phyloP scores from a whole-genome alignment of 768 basidiomycete species.

The Cantharellus anzutake region DNA sequence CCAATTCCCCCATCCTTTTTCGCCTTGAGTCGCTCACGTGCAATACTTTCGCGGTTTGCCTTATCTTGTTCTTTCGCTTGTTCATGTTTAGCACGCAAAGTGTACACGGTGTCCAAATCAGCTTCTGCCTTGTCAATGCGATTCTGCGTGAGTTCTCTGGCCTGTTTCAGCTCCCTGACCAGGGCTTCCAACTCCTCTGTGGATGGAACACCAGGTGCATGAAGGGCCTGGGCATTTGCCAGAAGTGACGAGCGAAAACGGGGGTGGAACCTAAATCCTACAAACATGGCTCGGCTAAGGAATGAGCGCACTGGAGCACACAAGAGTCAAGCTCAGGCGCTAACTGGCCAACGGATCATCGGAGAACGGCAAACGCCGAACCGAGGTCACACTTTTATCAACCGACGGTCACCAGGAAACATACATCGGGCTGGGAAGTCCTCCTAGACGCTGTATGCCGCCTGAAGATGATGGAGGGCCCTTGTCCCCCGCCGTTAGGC shows the following conservation, averaged over 20 bases:
- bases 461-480: too few species aligned
- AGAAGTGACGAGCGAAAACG: conserved; percentile 38
- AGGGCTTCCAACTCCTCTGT: conserved; percentile 53
- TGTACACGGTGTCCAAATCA: conserved; percentile 46
- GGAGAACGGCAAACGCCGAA: neutral
- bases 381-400: neutral
- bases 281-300: neutral
- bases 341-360: neutral
- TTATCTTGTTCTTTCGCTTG: neutral
- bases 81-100: conserved; percentile 52
- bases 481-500: too few species aligned
- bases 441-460: too few species aligned
- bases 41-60: neutral
- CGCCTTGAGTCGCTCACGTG: neutral
- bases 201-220: conserved; percentile 30
- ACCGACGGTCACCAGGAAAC: too few species aligned
- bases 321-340: neutral
- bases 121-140: conserved; percentile 56
- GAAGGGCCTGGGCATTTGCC: conserved; percentile 36
- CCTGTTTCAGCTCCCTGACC: conserved; percentile 36
- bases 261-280: neutral
- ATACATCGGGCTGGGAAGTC: too few species aligned
- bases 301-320: neutral
- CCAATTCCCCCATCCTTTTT: conserved; percentile 23
- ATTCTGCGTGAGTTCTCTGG: conserved; percentile 36